A percentile compares a stretch with the other conserved stretches of the same genome.
phyloP scores from a whole-genome alignment of 257 asterid genomes.

The Linderniella brevidens region DNA sequence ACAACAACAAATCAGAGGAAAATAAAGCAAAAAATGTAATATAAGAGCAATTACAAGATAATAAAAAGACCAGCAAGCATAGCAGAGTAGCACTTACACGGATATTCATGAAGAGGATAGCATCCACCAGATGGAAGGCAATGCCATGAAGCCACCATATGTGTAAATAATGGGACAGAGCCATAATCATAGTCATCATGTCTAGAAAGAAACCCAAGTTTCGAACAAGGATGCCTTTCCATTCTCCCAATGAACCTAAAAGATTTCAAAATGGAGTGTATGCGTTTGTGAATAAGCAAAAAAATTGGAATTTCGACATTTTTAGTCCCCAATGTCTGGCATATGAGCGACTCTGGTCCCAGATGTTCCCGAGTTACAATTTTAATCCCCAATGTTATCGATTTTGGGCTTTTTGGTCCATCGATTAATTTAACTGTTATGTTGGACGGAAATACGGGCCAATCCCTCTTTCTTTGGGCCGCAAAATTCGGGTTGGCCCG shows the following conservation, averaged over 20 bases:
- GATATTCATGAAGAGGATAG: slow-evolving; percentile 68
- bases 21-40: slow-evolving; percentile 2
- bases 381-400: no score
- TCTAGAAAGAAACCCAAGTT: slow-evolving; percentile 81
- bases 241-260: slow-evolving; percentile 38
- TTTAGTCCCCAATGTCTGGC: no score
- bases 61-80: slow-evolving; percentile 5
- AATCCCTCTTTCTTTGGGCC: no score
- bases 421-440: no score
- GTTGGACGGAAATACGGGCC: no score
- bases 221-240: slow-evolving; percentile 71
- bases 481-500: no score
- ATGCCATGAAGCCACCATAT: slow-evolving; percentile 99
- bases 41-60: slow-evolving; percentile 5
- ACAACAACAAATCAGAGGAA: slow-evolving; percentile 1
- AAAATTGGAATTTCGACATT: no score
- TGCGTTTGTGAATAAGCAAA: no score
- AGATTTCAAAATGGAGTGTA: no score
- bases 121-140: slow-evolving; percentile 93
- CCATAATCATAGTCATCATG: slow-evolving; percentile 83
- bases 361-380: no score
- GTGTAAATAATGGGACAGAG: slow-evolving; percentile 73
- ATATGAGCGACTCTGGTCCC: no score
- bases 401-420: no score
- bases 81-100: slow-evolving; percentile 41